phyloP scores from a whole-genome alignment of 1,284 basidiomycete species.

The Athelia psychrophila region DNA sequence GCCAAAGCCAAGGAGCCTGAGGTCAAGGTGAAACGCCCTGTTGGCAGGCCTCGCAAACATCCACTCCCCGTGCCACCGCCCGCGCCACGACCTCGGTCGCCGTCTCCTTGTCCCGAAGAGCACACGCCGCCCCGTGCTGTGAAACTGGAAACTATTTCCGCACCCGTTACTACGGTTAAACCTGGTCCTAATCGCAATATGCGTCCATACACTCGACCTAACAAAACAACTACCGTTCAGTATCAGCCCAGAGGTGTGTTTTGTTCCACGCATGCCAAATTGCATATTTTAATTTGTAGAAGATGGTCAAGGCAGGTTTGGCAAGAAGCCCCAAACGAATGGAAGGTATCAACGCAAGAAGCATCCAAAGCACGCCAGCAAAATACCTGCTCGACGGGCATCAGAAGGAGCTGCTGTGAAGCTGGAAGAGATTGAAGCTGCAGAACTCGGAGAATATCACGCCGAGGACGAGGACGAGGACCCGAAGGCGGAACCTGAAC shows the following conservation, averaged over 20 bases:
- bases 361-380: slow-evolving; percentile 19
- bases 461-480: neutral
- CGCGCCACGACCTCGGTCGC: neutral
- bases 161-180: neutral
- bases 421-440: slow-evolving; percentile 20
- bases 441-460: neutral
- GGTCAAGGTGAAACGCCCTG: neutral
- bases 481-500: neutral
- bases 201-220: neutral
- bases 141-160: neutral
- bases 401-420: slow-evolving; percentile 37
- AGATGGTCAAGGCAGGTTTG: slow-evolving; percentile 1
- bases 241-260: neutral
- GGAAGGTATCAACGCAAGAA: slow-evolving; percentile 44
- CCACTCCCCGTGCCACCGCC: too few species aligned
- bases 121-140: neutral
- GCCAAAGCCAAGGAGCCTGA: neutral
- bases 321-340: slow-evolving; percentile 36
- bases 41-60: neutral
- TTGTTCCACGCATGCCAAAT: neutral
- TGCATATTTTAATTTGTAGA: neutral
- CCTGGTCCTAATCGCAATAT: neutral
- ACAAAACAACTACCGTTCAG: neutral
- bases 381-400: slow-evolving; percentile 37
- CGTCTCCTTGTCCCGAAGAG: neutral